Evolutionary conservation across 208 protist species (phyloP).

Genomic region (Endotrypanum monterogeii): DNA sequence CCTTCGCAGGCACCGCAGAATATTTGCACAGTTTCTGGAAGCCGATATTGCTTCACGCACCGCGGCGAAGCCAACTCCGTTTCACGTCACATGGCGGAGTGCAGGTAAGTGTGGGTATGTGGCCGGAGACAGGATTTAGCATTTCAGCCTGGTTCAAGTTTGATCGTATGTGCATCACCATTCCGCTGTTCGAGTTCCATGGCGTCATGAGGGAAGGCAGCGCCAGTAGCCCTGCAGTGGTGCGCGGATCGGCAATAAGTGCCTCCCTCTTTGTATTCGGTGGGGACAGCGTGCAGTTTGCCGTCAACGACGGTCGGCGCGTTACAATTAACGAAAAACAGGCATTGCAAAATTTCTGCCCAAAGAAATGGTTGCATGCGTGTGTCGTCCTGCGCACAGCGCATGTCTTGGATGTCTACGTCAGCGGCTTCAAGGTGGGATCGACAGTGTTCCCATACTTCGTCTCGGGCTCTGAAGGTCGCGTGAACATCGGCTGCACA

Average conservation of each 20-base stretch:
- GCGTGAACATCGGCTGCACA: conserved; percentile 60
- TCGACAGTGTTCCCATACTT: conserved; percentile 51
- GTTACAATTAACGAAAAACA: conserved; percentile 71
- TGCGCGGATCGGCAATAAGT: conserved; percentile 20
- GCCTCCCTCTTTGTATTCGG: conserved; percentile 40
- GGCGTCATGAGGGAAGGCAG: conserved; percentile 30
- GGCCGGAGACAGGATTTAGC: conserved; percentile 69
- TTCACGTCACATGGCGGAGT: conserved; percentile 76
- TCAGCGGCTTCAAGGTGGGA: conserved; percentile 75
- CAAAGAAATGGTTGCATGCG: conserved; percentile 64
- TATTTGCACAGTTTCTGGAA: conserved; percentile 72
- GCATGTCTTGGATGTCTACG: conserved; percentile 60
- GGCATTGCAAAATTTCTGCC: conserved; percentile 59
- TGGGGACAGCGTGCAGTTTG: conserved; percentile 69
- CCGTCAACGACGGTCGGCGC: conserved; percentile 43
- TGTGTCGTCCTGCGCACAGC: conserved; percentile 54
- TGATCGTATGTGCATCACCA: conserved; percentile 61
- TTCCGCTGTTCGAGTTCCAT: conserved; percentile 72
- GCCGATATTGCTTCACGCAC: conserved; percentile 64
- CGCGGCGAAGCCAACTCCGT: conserved; percentile 63
- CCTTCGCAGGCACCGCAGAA: conserved; percentile 41
- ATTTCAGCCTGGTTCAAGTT: conserved; percentile 71
- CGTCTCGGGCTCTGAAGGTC: conserved; percentile 42
- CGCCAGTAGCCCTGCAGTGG: conserved; percentile 2
- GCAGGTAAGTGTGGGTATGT: conserved; percentile 50